Evolutionary conservation across 345 rosid species (phyloP), one percentile per base, ranked within the genome.

Genomic region (Gossypium rotundifolium): DNA sequence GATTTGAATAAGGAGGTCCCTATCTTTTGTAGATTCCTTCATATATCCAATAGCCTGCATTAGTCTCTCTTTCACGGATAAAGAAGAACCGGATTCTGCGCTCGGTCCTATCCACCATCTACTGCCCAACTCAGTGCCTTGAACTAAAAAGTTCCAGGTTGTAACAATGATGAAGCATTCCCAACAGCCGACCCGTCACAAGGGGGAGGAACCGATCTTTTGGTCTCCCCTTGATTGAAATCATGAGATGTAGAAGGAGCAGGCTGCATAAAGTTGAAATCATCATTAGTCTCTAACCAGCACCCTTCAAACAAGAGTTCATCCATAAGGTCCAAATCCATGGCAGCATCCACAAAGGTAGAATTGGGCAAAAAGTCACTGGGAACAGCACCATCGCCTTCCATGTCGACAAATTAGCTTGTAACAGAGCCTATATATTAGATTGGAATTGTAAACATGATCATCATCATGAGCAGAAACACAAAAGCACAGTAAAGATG

Each of bases 271-370:
- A 82, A 65, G 81, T 76, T 76, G 23, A 81, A 77, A 46, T 79
- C 81, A 79, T 86, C 90, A 5, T 85, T 78, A 66, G 91, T 79
- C 88, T 90, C 90, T 44, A 92, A 55, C 92, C 94, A 90, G 83
- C 96, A 89, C 42, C 98, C 92, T 75, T 89, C 95, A 65, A 79
- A 80, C 84, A 92, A 85, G 75, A 92, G 90, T 77, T 94, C 88
- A 77, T 94, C 93, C 93, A 94, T 84, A 76, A 90, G 87, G 83
- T 92, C 93, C 83, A 94, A 84, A 84, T 94, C 96, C 93, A 90
- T 84, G 80, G 90, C 81, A 54, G 86, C 63, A 33, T 81, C 90
- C 11, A 82, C 74, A 74, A 87, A 81, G 78, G 80, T 49, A 76
- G 90, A 83, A 76, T 70, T 76, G 12, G 91, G 90, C 2, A 86